Percentiles rank a stretch among this genome's conserved stretches.
phyloP scores from a whole-genome alignment of 768 basidiomycete genomes.

The Mycena epipterygia region DNA sequence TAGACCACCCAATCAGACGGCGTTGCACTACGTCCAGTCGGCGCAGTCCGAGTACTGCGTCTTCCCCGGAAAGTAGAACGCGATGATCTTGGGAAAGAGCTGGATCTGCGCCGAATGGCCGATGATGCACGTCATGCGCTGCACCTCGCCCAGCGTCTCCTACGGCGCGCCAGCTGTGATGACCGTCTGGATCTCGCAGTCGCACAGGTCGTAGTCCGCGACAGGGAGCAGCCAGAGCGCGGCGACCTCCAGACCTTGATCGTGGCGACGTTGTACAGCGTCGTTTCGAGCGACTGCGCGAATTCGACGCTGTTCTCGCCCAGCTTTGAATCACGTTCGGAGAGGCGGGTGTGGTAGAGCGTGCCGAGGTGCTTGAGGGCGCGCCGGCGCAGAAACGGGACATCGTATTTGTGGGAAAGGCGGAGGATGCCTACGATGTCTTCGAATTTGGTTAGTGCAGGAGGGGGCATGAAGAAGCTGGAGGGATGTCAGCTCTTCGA shows the following conservation, averaged over 20 bases:
- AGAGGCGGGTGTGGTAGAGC: not conserved
- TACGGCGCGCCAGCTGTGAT: not conserved
- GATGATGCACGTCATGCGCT: not conserved
- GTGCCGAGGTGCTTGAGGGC: not conserved
- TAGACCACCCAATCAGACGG: too few species aligned
- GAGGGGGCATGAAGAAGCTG: not conserved
- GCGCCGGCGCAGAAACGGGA: not conserved
- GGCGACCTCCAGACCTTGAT: not conserved
- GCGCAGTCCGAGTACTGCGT: too few species aligned
- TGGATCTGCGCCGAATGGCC: not conserved
- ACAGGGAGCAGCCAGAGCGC: constrained; percentile 1
- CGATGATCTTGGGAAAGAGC: not conserved
- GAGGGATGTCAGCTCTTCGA: too few species aligned
- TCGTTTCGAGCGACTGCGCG: too few species aligned
- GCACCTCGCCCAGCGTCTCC: not conserved
- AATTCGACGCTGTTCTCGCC: too few species aligned
- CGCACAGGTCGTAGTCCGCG: not conserved
- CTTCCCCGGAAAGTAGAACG: too few species aligned
- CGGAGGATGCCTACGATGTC: not conserved
- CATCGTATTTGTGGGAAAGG: constrained; percentile 15
- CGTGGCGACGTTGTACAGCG: too few species aligned
- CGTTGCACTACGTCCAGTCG: too few species aligned
- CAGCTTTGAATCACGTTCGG: constrained; percentile 2
- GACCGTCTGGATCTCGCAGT: not conserved
- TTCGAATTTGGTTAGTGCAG: not conserved